A percentile compares a stretch with the other conserved stretches of the same genome.
phyloP scores from a whole-genome alignment of 495 filamentous ascomycete species.

The Parathielavia hyrcaniae region DNA sequence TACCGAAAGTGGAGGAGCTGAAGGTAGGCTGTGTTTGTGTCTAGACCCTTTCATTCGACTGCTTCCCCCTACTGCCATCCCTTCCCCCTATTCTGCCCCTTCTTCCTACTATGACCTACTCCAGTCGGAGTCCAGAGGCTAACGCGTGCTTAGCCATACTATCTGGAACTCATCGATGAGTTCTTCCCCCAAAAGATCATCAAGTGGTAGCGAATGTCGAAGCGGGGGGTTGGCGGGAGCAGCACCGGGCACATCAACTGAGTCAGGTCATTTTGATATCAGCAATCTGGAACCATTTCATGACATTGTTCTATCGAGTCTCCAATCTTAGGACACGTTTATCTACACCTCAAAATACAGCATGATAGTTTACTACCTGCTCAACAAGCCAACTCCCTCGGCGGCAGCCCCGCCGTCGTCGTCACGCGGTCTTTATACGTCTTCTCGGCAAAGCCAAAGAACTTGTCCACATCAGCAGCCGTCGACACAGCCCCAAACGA shows the following conservation, averaged over 20 bases:
- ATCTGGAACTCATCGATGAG: constrained; percentile 76
- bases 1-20: constrained; percentile 65
- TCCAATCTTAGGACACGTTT: too few species aligned
- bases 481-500: constrained; percentile 33
- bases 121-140: not conserved
- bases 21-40: constrained; percentile 43
- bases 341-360: too few species aligned
- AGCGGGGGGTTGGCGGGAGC: not conserved
- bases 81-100: too few species aligned
- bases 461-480: constrained; percentile 26
- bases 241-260: too few species aligned
- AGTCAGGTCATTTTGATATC: too few species aligned
- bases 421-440: constrained; percentile 29
- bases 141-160: constrained; percentile 58
- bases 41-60: too few species aligned
- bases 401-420: not conserved
- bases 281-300: too few species aligned
- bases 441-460: constrained; percentile 29
- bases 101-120: too few species aligned
- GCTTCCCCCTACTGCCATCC: too few species aligned
- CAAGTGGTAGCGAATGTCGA: constrained; percentile 55
- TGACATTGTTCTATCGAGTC: too few species aligned
- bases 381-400: not conserved
- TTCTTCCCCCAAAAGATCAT: constrained; percentile 73
- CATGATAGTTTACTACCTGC: too few species aligned